phyloP scores from a whole-genome alignment of 2,329 filamentous ascomycete species.

The Dactylonectria macrodidyma region DNA sequence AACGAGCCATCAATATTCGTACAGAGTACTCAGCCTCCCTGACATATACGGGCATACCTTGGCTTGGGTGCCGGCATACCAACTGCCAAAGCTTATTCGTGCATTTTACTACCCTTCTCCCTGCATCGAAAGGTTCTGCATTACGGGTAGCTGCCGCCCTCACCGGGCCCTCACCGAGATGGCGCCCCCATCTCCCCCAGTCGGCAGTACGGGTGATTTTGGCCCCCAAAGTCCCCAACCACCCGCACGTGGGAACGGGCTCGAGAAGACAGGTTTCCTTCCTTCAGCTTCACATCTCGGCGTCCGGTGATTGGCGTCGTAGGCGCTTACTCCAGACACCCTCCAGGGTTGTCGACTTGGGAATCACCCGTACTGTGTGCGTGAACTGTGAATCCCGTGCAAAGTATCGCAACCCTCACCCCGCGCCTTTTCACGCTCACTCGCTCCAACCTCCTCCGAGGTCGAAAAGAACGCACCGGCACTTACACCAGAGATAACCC shows the following conservation, averaged over 20 bases:
- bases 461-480: constrained; percentile 5
- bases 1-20: neutral
- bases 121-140: neutral
- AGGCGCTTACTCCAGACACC: constrained; percentile 45
- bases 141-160: constrained; percentile 9
- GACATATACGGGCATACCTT: neutral
- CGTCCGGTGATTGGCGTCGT: constrained; percentile 39
- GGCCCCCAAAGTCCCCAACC: constrained; percentile 38
- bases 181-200: neutral
- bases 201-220: constrained; percentile 27
- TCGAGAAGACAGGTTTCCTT: constrained; percentile 14
- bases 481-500: constrained; percentile 7
- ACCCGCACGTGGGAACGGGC: constrained; percentile 39
- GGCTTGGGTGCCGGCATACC: neutral
- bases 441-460: constrained; percentile 5
- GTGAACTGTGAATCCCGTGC: neutral
- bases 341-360: constrained; percentile 7
- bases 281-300: constrained; percentile 1
- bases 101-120: constrained; percentile 2
- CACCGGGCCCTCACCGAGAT: constrained; percentile 21
- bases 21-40: neutral
- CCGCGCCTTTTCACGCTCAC: neutral
- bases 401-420: constrained; percentile 1
- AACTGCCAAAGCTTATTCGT: neutral
- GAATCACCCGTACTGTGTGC: constrained; percentile 12